Percentiles rank a stretch among this genome's conserved stretches.
phyloP scores from a whole-genome alignment of 176 grass and related monocot genomes.

The Leersia perrieri region DNA sequence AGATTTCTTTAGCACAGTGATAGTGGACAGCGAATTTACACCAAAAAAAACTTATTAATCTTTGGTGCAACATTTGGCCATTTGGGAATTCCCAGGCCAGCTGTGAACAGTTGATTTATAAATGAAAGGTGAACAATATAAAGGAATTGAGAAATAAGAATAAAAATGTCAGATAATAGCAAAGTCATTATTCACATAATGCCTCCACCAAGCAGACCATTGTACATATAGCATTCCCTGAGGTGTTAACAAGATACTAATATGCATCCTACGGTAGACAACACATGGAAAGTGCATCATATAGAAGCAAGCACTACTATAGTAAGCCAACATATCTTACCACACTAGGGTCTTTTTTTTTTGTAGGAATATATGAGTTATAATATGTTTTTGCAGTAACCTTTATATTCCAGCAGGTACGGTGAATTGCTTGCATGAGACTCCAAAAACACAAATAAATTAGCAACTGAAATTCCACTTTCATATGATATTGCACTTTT shows the following conservation, averaged over 20 bases:
- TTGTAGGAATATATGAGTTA: not conserved
- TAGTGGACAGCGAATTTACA: not conserved
- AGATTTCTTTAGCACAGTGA: conserved; percentile 6
- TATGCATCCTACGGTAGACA: not conserved
- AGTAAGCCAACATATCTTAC: conserved; percentile 12
- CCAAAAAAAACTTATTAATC: not conserved
- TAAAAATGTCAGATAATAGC: not conserved
- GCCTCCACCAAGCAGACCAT: not conserved
- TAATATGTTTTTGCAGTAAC: conserved; percentile 32
- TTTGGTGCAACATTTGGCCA: not conserved
- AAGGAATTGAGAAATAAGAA: not conserved
- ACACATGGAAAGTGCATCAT: not conserved
- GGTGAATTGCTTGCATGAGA: conserved; percentile 56
- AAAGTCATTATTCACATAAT: not conserved
- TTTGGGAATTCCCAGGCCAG: not conserved
- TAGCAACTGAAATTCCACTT: conserved; percentile 60
- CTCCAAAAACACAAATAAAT: conserved; percentile 80
- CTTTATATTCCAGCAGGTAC: conserved; percentile 56
- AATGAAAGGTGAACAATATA: conserved; percentile 4
- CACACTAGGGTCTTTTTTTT: conserved; percentile 7
- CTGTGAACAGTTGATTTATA: not conserved
- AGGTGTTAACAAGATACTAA: not conserved
- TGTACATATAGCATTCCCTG: not conserved
- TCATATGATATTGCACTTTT: conserved; percentile 76
- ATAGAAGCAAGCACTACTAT: not conserved